Conservation (phyloP, 2,329 filamentous ascomycete species). For the Tolypocladium amazonense region DNA sequence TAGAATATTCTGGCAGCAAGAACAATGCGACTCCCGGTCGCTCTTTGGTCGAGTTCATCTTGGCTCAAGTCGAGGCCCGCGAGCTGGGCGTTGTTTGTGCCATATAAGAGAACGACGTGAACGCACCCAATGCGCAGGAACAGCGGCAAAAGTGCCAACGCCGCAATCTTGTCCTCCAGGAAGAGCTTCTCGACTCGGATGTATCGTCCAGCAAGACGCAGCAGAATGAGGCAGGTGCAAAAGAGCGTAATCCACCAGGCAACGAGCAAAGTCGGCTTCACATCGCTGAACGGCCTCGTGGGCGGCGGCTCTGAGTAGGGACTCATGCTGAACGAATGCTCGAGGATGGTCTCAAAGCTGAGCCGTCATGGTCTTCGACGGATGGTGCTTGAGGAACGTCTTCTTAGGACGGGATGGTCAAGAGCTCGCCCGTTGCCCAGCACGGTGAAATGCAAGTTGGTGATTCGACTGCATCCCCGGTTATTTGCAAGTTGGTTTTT, state of each 20-base stretch:
- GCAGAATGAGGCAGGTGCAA: conserved; percentile 70
- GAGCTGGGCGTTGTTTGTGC: conserved; percentile 77
- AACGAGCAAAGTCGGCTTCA: conserved; percentile 88
- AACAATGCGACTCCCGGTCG: conserved; percentile 71
- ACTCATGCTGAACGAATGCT: not conserved
- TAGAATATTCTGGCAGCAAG: conserved; percentile 77
- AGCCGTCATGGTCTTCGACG: not conserved
- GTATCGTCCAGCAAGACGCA: conserved; percentile 72
- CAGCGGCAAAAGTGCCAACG: conserved; percentile 69
- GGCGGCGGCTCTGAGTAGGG: not conserved
- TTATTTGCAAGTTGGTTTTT: not conserved
- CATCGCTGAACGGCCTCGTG: conserved; percentile 29
- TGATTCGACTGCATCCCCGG: not conserved
- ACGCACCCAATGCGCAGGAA: conserved; percentile 79
- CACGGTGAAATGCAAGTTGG: not conserved
- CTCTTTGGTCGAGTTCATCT: conserved; percentile 49
- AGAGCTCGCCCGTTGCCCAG: not conserved
- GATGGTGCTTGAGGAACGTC: not conserved
- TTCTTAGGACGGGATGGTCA: not conserved
- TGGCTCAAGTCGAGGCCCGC: conserved; percentile 39
- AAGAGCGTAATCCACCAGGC: conserved; percentile 93
- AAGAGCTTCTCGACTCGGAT: conserved; percentile 80
- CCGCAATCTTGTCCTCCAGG: conserved; percentile 78
- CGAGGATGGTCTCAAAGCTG: not conserved
- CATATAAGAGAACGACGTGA: conserved; percentile 73